phyloP scores from a whole-genome alignment of 768 basidiomycete species.

The Termitomyces sp. region DNA sequence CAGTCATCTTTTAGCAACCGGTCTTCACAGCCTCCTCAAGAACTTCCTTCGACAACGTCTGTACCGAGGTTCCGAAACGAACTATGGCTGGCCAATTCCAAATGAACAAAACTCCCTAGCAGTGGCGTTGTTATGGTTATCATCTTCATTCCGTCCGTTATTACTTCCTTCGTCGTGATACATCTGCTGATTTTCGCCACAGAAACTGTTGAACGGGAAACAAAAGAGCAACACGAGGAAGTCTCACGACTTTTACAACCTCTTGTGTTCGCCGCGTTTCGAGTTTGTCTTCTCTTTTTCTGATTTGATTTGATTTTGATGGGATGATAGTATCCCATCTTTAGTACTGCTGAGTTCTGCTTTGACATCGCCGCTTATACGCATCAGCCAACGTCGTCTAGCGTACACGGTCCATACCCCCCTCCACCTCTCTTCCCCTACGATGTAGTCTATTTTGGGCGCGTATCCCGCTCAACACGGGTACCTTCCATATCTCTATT shows the following conservation, averaged over 20 bases:
- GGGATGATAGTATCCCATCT: constrained; percentile 39
- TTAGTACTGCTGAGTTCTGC: constrained; percentile 29
- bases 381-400: constrained; percentile 13
- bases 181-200: constrained; percentile 3
- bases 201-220: constrained; percentile 34
- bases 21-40: constrained; percentile 36
- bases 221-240: constrained; percentile 24
- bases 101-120: constrained; percentile 43
- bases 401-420: constrained; percentile 24
- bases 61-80: constrained; percentile 31
- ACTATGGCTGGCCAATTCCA: constrained; percentile 47
- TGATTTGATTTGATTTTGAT: constrained; percentile 12
- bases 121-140: constrained; percentile 45
- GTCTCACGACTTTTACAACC: constrained; percentile 37
- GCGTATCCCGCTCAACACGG: constrained; percentile 23
- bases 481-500: constrained; percentile 43
- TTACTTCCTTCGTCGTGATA: not conserved
- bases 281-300: constrained; percentile 31
- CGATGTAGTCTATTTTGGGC: constrained; percentile 42
- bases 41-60: constrained; percentile 36
- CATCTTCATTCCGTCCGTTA: constrained; percentile 34
- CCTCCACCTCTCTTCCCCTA: constrained; percentile 25
- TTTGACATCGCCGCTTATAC: constrained; percentile 19
- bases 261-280: constrained; percentile 46
- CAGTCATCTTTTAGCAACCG: constrained; percentile 42